Conservation (phyloP, 176 grass and related monocot species). For the Aechmea fasciata region DNA sequence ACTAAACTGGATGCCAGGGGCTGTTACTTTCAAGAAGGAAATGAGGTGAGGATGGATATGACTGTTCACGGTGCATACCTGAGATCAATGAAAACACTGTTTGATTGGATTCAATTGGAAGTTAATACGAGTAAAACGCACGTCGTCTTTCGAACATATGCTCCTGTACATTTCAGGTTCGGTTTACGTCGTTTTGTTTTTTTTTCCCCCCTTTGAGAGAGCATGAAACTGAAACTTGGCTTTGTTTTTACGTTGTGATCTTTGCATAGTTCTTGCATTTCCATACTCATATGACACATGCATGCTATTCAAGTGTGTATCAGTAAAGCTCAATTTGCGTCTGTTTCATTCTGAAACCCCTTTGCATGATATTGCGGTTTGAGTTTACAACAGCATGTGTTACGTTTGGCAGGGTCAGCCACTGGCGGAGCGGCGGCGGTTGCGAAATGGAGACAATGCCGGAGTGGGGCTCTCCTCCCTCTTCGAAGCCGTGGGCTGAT, state of each 20-base stretch:
- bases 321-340: background rate
- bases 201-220: background rate
- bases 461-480: slow-evolving; percentile 31
- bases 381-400: background rate
- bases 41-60: slow-evolving; percentile 44
- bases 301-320: too few species aligned
- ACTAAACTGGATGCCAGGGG: slow-evolving; percentile 13
- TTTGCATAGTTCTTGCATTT: background rate
- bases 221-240: too few species aligned
- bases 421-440: slow-evolving; percentile 22
- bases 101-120: slow-evolving; percentile 36
- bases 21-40: slow-evolving; percentile 56
- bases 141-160: slow-evolving; percentile 45
- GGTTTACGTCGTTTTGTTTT: background rate
- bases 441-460: slow-evolving; percentile 36
- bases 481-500: slow-evolving; percentile 24
- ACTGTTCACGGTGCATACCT: slow-evolving; percentile 33
- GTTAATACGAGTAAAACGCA: slow-evolving; percentile 26
- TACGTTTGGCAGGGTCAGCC: slow-evolving; percentile 5
- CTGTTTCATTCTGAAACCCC: background rate
- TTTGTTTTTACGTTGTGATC: background rate
- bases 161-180: slow-evolving; percentile 37
- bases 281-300: too few species aligned
- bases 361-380: background rate
- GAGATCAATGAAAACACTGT: slow-evolving; percentile 27